Evolutionary conservation across 1,284 basidiomycete genomes (phyloP), one percentile per base, ranked within the genome.

Genomic region (Trichosporon ovoides): DNA sequence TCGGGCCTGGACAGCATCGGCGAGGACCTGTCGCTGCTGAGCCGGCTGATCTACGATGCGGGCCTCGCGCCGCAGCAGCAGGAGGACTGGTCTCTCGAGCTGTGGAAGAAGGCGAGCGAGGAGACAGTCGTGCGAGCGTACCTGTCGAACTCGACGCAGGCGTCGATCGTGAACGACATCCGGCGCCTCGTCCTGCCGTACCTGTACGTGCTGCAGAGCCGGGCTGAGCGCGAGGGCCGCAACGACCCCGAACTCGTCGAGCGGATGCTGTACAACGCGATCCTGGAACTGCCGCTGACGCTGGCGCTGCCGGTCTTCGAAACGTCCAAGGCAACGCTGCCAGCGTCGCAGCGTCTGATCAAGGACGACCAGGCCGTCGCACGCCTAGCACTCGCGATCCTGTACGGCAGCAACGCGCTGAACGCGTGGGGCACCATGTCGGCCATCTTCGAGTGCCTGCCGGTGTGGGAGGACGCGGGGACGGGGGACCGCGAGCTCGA

Each of bases 391-490:
- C 83, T 96, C 10, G 88, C 92, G 3, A 87, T 86, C 67, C 77
- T 96, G n/a, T 97, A 97, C 65, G 91, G 91, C 12, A 89, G 83
- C 67, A 81, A 85, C 62, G 82, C 81, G 57, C 77, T 85, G 35
- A 80, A 84, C 64, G 82, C 85, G 63, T 95, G 89, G 91, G 69
- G 84, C 0, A 85, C 81, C 1, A 95, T 95, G 91, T 89, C 87
- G 64, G 80, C 81, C 35, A 89, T 96, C 57, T 96, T 97, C 73
- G 93, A 97, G 72, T 96, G 91, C 71, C 80, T 96, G 43, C 93
- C 93, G 0, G 91, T 87, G 9, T 96, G 91, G 91, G 85, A 87
- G 59, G 80, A 85, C 31, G 72, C 81, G 2, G 73, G 77, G 22
- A 48, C 43, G 6, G 81, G 81, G 12, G 82, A 83, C 54, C 81